Percentiles rank a stretch among this genome's conserved stretches.
These are phyloP conservation scores for Penicillium brevicompactum DNA, from an alignment of 2,329 filamentous ascomycete species.

Conservation along the genomic window DNA sequence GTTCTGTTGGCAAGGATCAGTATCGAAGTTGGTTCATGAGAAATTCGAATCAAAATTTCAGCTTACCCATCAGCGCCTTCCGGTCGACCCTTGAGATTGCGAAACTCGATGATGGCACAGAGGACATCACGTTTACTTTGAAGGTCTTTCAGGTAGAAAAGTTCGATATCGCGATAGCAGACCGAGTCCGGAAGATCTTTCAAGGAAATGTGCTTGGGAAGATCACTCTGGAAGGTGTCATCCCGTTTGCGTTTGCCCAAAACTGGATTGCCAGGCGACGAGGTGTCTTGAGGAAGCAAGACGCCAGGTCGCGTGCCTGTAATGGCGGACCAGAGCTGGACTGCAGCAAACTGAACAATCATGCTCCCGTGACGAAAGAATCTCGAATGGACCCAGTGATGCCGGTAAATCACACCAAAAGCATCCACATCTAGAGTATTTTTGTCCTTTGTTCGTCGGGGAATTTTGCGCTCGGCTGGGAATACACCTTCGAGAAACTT, in stretches of 20 bases:
- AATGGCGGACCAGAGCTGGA: constrained; percentile 29
- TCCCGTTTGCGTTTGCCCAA: constrained; percentile 18
- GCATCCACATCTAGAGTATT: constrained; percentile 23
- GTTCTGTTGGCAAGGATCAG: constrained; percentile 21
- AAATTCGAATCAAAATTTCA: background rate
- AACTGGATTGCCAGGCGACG: constrained; percentile 8
- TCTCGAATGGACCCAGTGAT: constrained; percentile 29
- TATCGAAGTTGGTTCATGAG: background rate
- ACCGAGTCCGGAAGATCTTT: constrained; percentile 15
- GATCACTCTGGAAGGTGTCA: constrained; percentile 22
- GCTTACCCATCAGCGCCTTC: constrained; percentile 31
- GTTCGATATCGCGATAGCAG: constrained; percentile 17
- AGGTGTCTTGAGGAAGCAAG: constrained; percentile 24
- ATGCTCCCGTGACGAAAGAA: constrained; percentile 27
- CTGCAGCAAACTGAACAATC: constrained; percentile 22
- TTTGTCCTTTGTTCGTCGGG: constrained; percentile 24
- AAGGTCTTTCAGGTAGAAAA: constrained; percentile 26
- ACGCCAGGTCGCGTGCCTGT: constrained; percentile 24
- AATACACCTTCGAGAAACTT: constrained; percentile 27
- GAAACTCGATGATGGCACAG: constrained; percentile 30
- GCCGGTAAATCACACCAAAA: constrained; percentile 24
- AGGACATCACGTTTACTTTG: constrained; percentile 27
- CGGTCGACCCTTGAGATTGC: constrained; percentile 25
- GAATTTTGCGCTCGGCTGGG: constrained; percentile 18
- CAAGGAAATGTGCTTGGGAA: constrained; percentile 21